Evolutionary conservation across 1,284 basidiomycete species (phyloP).

Genomic region (Papiliotrema flavescens): DNA sequence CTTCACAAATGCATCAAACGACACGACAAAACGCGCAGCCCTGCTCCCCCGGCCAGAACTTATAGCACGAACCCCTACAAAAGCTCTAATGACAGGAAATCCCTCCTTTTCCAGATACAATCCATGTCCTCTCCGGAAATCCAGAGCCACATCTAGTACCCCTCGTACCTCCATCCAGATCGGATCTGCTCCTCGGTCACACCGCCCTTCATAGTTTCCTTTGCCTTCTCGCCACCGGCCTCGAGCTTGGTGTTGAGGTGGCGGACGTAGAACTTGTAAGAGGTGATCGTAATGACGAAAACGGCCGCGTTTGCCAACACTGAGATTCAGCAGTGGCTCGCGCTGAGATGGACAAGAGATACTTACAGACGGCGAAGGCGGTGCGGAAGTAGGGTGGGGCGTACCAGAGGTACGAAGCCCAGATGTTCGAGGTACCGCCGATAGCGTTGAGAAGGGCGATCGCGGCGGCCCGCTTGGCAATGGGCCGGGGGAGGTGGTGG

Average conservation of each 20-base stretch:
- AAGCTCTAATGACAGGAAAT: too few species aligned
- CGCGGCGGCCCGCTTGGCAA: constrained; percentile 31
- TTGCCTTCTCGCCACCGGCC: constrained; percentile 8
- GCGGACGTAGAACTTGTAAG: constrained; percentile 13
- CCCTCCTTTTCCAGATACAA: too few species aligned
- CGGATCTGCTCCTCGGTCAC: constrained; percentile 23
- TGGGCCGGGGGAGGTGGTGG: constrained; percentile 27
- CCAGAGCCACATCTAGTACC: constrained; percentile 8
- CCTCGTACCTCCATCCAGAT: constrained; percentile 23
- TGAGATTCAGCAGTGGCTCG: not conserved
- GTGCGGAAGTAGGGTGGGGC: constrained; percentile 15
- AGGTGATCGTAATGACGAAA: constrained; percentile 15
- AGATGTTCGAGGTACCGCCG: constrained; percentile 19
- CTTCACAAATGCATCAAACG: too few species aligned
- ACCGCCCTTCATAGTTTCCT: constrained; percentile 15
- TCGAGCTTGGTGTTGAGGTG: constrained; percentile 14
- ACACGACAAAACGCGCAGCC: too few species aligned
- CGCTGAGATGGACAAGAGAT: not conserved
- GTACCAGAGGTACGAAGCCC: constrained; percentile 16
- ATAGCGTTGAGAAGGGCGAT: constrained; percentile 34
- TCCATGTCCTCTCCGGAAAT: too few species aligned
- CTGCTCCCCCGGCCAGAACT: too few species aligned
- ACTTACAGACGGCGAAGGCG: constrained; percentile 22
- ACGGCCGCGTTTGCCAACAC: constrained; percentile 5
- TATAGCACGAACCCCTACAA: too few species aligned